Base-by-base conservation (phyloP, 345 rosid genomes). In the Euclidium syriacum region DNA sequence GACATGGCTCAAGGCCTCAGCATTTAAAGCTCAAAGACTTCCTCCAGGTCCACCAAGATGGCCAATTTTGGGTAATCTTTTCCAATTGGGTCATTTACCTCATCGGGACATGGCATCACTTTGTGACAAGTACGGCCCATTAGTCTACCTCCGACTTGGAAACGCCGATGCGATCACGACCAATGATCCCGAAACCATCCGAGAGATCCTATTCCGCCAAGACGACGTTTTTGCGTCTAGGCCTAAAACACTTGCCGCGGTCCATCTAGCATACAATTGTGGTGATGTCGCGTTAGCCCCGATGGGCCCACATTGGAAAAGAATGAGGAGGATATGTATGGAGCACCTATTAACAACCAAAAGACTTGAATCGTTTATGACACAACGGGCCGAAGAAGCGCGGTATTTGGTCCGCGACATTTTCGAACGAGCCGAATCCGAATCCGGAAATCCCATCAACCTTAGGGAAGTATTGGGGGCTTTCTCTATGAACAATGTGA, bases 401-500 rank as follows among this genome's bases (percentile, higher is more conserved):
- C 50, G 33, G 0, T 63, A 73, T 62, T 35, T 73, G 20, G 76
- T 84, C 4, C 65, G 12, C 2, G 82, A 74, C 57, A 84, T 89
- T 1, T 68, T 65, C 52, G 47, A 44, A 35, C 44, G 8, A 17
- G 64, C 83, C 22, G 20, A 65, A 44, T 47, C 83, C 22, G 20
- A 65, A 44, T 47, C 18, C 0, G 79, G 58, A n/a, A 78, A 72
- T 64, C 70, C 80, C 0, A 80, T 87, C 20, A 84, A 84, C 61
- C 70, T 92, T 65, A 82, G 88, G 58, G 88, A 87, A 47, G 88
- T 85, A 7, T 65, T 89, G 75, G 94, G 94, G 26, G 95, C 79
- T 4, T 87, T 89, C 65, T 89, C 96, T 0, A 89, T 89, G 96
- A 92, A 89, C 78, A 87, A 92, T 17, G 96, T 89, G 75, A 87